Base-by-base conservation (phyloP, 352 stramenopile species). In the Globisporangium heterothallicum region DNA sequence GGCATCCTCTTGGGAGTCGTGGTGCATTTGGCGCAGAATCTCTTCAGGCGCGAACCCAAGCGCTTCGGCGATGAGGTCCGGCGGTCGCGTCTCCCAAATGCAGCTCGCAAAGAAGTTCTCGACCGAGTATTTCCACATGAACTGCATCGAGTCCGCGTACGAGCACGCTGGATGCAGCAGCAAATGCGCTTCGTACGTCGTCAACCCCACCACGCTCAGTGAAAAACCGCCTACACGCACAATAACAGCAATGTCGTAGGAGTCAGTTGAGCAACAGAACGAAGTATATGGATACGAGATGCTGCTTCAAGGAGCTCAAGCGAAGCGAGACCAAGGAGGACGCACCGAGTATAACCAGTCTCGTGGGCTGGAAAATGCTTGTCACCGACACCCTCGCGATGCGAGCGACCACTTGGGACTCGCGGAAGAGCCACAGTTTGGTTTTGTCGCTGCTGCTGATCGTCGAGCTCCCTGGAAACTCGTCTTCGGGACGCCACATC, bases 101-200 rank as follows among this genome's bases (percentile, higher is more conserved):
- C 71, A 78, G 51, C 72, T 84, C 41, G 75, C 70, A 25, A 82
- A 63, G 51, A 84, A 81, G 50, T 86, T 84, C 50, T 84, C 66
- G 21, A 63, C 60, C 41, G 75, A 61, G 48, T 84, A 86, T 32
- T 79, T 78, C 61, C 62, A 71, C 41, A 73, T 68, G 55, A 86
- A 86, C 24, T 57, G 42, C 7, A 74, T 0, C 9, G 68, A 55
- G 18, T 86, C 66, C 0, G 34, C n/a, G 3, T 42, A 9, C 2
- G 53, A 52, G 22, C 61, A 67, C 34, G 49, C 32, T 0, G 67
- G 50, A 27, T 77, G 69, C 29, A 80, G 26, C 22, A 85, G 53
- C 27, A 85, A 26, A 45, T 67, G 55, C 21, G 66, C 69, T 22
- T 85, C 74, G 53, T 83, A 85, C 24, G 55, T 56, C 3, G 71